phyloP scores from a whole-genome alignment of 1,284 basidiomycete genomes.

The Ceratobasidium sp. region DNA sequence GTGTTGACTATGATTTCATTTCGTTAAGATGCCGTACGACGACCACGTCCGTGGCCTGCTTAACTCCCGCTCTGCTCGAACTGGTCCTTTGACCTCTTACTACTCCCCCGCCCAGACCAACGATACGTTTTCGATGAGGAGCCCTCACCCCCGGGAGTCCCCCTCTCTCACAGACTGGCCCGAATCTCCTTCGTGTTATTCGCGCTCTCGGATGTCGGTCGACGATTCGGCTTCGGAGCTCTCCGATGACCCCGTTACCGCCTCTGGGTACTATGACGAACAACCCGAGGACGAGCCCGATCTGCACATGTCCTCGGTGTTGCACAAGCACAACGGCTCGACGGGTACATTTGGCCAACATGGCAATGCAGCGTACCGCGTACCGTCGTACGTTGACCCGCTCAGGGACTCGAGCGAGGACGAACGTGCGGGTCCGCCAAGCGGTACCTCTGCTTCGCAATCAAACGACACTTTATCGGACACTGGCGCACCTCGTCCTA shows the following conservation, averaged over 20 bases:
- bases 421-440: conserved; percentile 12
- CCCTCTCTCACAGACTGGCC: conserved; percentile 20
- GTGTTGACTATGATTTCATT: neutral
- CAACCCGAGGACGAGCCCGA: neutral
- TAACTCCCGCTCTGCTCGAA: conserved; percentile 33
- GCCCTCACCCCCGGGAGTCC: conserved; percentile 6
- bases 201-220: conserved; percentile 12
- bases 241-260: conserved; percentile 8
- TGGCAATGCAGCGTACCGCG: neutral
- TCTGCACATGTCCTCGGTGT: conserved; percentile 9
- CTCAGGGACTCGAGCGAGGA: conserved; percentile 40
- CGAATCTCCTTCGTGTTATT: conserved; percentile 37
- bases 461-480: conserved; percentile 33
- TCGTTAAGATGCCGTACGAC: conserved; percentile 21
- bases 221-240: conserved; percentile 22
- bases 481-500: conserved; percentile 20
- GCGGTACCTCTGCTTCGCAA: neutral
- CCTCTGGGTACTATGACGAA: conserved; percentile 10
- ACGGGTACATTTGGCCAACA: neutral
- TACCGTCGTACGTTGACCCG: conserved; percentile 28
- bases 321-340: neutral
- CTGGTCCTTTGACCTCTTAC: conserved; percentile 3
- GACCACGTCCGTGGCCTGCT: conserved; percentile 28
- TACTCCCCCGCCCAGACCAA: conserved; percentile 13
- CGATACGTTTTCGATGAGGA: conserved; percentile 27